These are phyloP conservation scores for Fraxinus baroniana DNA, from an alignment of 305 asterid genomes.

Conservation along the genomic window DNA sequence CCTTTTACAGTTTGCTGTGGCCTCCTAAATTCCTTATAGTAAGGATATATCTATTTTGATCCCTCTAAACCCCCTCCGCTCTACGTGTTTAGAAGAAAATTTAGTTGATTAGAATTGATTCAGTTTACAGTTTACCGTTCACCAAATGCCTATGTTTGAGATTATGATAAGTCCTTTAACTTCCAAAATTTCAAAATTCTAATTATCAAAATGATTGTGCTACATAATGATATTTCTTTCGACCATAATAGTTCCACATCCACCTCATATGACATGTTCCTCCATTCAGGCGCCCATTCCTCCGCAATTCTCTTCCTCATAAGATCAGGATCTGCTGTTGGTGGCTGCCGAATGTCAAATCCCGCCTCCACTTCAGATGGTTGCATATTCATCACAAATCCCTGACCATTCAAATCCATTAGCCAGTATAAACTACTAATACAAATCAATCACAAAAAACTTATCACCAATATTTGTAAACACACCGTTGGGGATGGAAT, in stretches of 20 bases:
- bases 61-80: not conserved
- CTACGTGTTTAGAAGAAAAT: not conserved
- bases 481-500: conserved; percentile 62
- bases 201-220: not conserved
- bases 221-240: not conserved
- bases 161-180: not conserved
- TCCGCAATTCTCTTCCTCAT: conserved; percentile 65
- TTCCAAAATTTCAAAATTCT: not conserved
- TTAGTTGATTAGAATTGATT: not conserved
- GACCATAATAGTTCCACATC: not conserved
- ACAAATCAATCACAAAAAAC: conserved; percentile 16
- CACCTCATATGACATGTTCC: conserved; percentile 82
- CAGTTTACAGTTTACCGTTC: not conserved
- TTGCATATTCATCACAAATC: conserved; percentile 89
- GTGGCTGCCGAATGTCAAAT: conserved; percentile 79
- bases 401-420: conserved; percentile 39
- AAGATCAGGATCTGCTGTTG: conserved; percentile 63
- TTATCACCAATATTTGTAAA: conserved; percentile 14
- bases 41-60: not conserved
- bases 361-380: conserved; percentile 97
- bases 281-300: conserved; percentile 97
- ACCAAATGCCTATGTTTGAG: not conserved
- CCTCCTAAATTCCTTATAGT: not conserved
- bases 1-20: not conserved
- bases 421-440: conserved; percentile 8